A percentile compares a stretch with the other conserved stretches of the same genome.
Conservation (phyloP, 2,329 filamentous ascomycete species). For the Dothistroma septosporum region DNA sequence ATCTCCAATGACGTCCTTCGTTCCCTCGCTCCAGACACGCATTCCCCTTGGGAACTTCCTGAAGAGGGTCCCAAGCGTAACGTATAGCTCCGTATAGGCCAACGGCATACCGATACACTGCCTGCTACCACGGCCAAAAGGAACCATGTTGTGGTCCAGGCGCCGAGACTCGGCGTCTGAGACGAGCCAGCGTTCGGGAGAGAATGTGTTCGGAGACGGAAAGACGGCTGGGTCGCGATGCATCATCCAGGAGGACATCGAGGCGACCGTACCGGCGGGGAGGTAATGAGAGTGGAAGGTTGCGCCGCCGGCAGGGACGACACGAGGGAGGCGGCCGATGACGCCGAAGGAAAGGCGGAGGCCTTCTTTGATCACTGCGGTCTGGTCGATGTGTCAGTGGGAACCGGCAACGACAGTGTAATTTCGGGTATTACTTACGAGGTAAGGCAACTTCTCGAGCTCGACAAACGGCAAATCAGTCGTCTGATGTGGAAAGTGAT, state of each 20-base stretch:
- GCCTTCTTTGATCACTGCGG: constrained; percentile 37
- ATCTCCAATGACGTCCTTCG: constrained; percentile 28
- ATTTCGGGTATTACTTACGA: neutral
- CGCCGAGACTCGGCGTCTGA: constrained; percentile 12
- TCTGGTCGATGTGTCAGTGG: constrained; percentile 16
- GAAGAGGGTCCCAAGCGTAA: constrained; percentile 33
- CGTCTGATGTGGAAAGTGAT: constrained; percentile 29
- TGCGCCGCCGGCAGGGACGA: constrained; percentile 32
- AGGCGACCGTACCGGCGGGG: constrained; percentile 28
- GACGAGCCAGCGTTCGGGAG: constrained; percentile 36
- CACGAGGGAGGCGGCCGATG: constrained; percentile 33
- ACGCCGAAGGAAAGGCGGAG: constrained; percentile 34
- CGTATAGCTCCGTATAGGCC: constrained; percentile 37
- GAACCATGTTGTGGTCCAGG: constrained; percentile 33
- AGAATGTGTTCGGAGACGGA: constrained; percentile 34
- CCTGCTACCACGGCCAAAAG: constrained; percentile 37
- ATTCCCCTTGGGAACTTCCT: constrained; percentile 22
- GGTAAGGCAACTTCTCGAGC: neutral
- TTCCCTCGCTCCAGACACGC: constrained; percentile 7
- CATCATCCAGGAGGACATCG: constrained; percentile 8
- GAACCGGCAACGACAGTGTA: neutral
- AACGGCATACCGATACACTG: constrained; percentile 38
- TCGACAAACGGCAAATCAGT: neutral
- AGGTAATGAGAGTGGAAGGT: constrained; percentile 34
- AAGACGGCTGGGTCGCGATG: constrained; percentile 28